Conservation (phyloP, 257 asterid species). For the Pogostemon cablin region DNA sequence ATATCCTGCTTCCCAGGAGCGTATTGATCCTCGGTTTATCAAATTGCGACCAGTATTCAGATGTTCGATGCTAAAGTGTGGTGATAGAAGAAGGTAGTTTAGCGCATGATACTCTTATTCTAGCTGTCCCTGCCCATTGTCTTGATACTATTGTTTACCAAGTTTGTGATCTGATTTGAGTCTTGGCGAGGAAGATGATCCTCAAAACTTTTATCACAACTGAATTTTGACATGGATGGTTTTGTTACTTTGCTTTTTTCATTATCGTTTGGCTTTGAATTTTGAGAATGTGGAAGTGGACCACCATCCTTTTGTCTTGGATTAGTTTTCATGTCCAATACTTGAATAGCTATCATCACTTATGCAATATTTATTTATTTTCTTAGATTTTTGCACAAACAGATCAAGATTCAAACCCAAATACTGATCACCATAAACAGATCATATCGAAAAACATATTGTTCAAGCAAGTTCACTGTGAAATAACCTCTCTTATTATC, state of each 20-base stretch:
- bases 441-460: constrained; percentile 3
- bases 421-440: constrained; percentile 13
- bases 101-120: constrained; percentile 3
- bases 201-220: constrained; percentile 11
- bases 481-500: background rate
- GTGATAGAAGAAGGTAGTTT: constrained; percentile 58
- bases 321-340: constrained; percentile 1
- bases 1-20: constrained; percentile 45
- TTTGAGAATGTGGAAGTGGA: background rate
- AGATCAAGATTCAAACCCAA: background rate
- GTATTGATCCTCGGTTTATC: constrained; percentile 40
- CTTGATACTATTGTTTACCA: background rate
- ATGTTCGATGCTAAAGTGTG: constrained; percentile 65
- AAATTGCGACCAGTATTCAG: constrained; percentile 85
- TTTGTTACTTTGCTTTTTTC: background rate
- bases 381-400: constrained; percentile 6
- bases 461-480: background rate
- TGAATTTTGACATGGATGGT: background rate
- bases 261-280: background rate
- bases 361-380: background rate
- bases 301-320: background rate
- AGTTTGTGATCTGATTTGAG: constrained; percentile 3
- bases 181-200: background rate
- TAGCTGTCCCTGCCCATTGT: constrained; percentile 2
- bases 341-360: constrained; percentile 10